Percentiles rank a stretch among this genome's conserved stretches.
phyloP scores from a whole-genome alignment of 1,284 basidiomycete species.

The Sporisorium iseilematis-ciliati region DNA sequence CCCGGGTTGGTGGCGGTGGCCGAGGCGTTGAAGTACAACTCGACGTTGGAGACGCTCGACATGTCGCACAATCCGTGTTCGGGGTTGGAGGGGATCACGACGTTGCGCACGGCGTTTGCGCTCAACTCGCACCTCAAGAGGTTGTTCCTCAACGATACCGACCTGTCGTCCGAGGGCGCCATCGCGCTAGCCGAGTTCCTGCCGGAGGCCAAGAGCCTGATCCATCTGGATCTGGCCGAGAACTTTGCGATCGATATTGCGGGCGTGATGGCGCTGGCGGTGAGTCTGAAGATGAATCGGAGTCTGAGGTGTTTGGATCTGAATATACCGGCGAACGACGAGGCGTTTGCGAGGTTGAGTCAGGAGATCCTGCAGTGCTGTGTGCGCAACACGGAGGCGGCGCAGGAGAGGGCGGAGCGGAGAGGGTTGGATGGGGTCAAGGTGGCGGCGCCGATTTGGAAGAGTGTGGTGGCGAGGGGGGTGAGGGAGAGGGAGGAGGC shows the following conservation, averaged over 20 bases:
- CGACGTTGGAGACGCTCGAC: slow-evolving; percentile 91
- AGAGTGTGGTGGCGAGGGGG: slow-evolving; percentile 57
- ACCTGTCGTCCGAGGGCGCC: slow-evolving; percentile 84
- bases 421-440: slow-evolving; percentile 41
- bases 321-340: slow-evolving; percentile 86
- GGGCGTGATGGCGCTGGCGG: slow-evolving; percentile 89
- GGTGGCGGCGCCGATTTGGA: slow-evolving; percentile 64
- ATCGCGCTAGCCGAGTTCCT: slow-evolving; percentile 96
- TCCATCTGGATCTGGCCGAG: slow-evolving; percentile 78
- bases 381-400: slow-evolving; percentile 74
- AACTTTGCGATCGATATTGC: slow-evolving; percentile 80
- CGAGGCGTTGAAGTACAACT: slow-evolving; percentile 95
- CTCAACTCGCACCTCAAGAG: slow-evolving; percentile 92
- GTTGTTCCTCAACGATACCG: slow-evolving; percentile 87
- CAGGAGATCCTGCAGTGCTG: slow-evolving; percentile 78
- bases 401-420: slow-evolving; percentile 51
- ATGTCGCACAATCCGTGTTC: slow-evolving; percentile 92
- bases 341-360: slow-evolving; percentile 79
- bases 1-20: slow-evolving; percentile 83
- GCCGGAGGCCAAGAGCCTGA: slow-evolving; percentile 84
- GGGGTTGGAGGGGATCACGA: slow-evolving; percentile 78
- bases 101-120: slow-evolving; percentile 84
- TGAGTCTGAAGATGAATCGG: slow-evolving; percentile 83
- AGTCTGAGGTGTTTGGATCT: slow-evolving; percentile 91
- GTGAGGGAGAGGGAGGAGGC: slow-evolving; percentile 48